These are phyloP conservation scores for Suhomyces sp. DNA, from an alignment of 805 yeast genomes.

Conservation along the genomic window DNA sequence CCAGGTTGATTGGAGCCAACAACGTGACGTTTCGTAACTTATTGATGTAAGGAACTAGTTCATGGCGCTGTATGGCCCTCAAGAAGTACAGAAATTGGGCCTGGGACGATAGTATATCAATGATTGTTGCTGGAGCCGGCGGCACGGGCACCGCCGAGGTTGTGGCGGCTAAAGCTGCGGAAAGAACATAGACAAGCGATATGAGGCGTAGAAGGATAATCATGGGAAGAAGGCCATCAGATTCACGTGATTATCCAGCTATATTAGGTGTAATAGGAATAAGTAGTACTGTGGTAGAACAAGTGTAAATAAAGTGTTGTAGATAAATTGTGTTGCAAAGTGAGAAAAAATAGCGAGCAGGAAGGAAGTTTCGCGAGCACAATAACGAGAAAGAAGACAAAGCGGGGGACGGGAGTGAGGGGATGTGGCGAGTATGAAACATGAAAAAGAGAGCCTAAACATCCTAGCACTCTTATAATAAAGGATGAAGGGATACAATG, in stretches of 20 bases:
- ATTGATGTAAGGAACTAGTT: slow-evolving; percentile 61
- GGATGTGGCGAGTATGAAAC: neutral
- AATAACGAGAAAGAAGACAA: too few relatives aligned
- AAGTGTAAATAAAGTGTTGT: neutral
- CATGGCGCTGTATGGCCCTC: slow-evolving; percentile 57
- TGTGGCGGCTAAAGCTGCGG: slow-evolving; percentile 9
- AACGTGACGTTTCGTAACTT: slow-evolving; percentile 61
- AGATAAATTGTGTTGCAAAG: neutral
- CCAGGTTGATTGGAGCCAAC: slow-evolving; percentile 80
- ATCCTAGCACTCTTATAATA: too few relatives aligned
- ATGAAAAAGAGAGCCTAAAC: neutral
- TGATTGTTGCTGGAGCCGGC: slow-evolving; percentile 43
- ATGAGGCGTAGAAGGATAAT: neutral
- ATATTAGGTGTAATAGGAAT: neutral
- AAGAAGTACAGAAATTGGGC: slow-evolving; percentile 67
- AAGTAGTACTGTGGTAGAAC: neutral
- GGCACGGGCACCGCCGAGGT: slow-evolving; percentile 4
- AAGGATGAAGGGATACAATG: too few relatives aligned
- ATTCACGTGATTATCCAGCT: neutral
- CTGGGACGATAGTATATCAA: slow-evolving; percentile 67
- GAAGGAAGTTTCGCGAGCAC: neutral
- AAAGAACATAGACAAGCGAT: neutral
- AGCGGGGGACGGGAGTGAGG: neutral
- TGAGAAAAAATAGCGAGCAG: neutral
- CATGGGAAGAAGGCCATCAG: neutral